phyloP scores from a whole-genome alignment of 306 rosid species.

The Morella rubra region DNA sequence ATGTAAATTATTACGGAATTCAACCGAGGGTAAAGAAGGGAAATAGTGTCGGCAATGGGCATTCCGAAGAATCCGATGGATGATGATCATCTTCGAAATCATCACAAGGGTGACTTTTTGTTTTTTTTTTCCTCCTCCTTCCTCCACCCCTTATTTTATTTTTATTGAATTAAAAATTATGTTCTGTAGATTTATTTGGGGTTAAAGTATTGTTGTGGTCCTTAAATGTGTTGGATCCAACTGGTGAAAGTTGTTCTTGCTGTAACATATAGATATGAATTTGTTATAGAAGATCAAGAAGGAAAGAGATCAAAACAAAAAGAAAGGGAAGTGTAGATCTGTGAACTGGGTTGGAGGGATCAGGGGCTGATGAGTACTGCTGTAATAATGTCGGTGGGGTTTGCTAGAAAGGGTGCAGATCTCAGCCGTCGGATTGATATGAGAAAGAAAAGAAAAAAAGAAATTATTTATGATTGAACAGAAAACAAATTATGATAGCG shows the following conservation, averaged over 20 bases:
- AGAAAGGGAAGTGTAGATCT: background rate
- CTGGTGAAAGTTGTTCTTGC: background rate
- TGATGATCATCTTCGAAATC: conserved; percentile 10
- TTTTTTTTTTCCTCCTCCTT: background rate
- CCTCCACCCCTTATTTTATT: too few species aligned
- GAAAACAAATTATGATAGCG: too few species aligned
- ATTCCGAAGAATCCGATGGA: conserved; percentile 49
- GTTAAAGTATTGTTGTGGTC: background rate
- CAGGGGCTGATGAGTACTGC: background rate
- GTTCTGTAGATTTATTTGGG: background rate
- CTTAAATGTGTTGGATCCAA: background rate
- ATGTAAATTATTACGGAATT: conserved; percentile 53
- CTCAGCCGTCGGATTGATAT: background rate
- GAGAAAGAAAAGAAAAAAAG: too few species aligned
- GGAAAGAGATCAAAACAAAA: background rate
- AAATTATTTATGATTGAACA: background rate
- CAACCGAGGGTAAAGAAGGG: conserved; percentile 47
- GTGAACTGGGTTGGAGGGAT: background rate
- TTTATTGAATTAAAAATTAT: too few species aligned
- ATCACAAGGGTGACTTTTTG: conserved; percentile 28
- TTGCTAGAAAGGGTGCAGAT: background rate
- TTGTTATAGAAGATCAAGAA: background rate
- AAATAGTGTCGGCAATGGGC: background rate
- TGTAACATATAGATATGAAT: background rate
- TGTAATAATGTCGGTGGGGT: background rate